Evolutionary conservation across 768 basidiomycete species (phyloP).

Genomic region (Lactarius vividus): DNA sequence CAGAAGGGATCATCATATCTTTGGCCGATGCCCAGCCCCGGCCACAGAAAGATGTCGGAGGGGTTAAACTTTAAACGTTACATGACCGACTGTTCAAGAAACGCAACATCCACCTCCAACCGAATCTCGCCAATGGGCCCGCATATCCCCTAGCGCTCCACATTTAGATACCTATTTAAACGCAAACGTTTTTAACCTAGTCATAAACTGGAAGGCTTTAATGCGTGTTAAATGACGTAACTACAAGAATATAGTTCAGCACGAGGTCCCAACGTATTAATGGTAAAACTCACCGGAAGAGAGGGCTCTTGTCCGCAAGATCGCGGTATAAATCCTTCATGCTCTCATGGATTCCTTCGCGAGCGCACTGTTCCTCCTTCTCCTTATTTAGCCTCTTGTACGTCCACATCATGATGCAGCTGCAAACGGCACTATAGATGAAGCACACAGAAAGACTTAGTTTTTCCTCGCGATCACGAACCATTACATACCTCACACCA

Average conservation of each 20-base stretch:
- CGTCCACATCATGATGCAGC: slow-evolving; percentile 46
- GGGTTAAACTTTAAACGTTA: too few species aligned
- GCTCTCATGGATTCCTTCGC: slow-evolving; percentile 43
- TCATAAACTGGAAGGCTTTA: not conserved
- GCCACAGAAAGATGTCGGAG: too few species aligned
- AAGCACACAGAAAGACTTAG: slow-evolving; percentile 18
- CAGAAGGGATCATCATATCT: too few species aligned
- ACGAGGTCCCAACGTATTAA: not conserved
- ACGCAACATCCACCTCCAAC: too few species aligned
- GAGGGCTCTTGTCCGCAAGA: slow-evolving; percentile 53
- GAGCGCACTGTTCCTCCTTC: slow-evolving; percentile 45
- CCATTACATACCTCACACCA: slow-evolving; percentile 25
- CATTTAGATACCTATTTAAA: too few species aligned
- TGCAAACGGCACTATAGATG: slow-evolving; percentile 40
- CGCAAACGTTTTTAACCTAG: too few species aligned
- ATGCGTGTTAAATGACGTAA: slow-evolving; percentile 18
- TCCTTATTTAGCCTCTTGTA: slow-evolving; percentile 48
- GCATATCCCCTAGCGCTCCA: too few species aligned
- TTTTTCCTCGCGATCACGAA: not conserved
- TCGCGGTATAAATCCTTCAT: slow-evolving; percentile 43
- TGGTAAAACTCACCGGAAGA: slow-evolving; percentile 44
- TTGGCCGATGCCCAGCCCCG: too few species aligned
- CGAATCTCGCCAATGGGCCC: too few species aligned
- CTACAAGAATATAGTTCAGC: not conserved
- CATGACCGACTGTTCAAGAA: too few species aligned